phyloP scores from a whole-genome alignment of 148 eudicot species.

The Selenicereus undatus region DNA sequence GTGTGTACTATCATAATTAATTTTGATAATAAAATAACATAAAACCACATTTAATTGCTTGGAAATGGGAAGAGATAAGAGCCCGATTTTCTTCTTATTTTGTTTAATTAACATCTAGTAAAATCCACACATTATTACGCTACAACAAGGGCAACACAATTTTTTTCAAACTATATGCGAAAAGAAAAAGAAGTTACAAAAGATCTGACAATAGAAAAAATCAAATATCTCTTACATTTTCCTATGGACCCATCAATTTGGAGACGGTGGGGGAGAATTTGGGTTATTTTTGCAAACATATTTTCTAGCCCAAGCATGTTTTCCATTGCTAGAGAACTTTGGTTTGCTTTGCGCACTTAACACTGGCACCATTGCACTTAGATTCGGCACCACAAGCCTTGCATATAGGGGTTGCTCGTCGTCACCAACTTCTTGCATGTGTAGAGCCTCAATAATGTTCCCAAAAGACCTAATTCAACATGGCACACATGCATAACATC shows the following conservation, averaged over 20 bases:
- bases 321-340: constrained; percentile 35
- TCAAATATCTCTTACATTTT: no score
- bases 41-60: no score
- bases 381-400: constrained; percentile 25
- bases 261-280: constrained; percentile 28
- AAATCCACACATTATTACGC: no score
- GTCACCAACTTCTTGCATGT: constrained; percentile 31
- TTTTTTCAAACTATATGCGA: no score
- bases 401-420: constrained; percentile 35
- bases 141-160: no score
- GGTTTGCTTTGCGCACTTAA: constrained; percentile 19
- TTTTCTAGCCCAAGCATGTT: constrained; percentile 36
- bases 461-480: constrained; percentile 26
- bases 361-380: constrained; percentile 10
- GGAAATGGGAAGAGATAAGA: no score
- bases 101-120: no score
- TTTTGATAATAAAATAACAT: no score
- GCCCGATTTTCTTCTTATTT: no score
- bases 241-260: not conserved
- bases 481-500: not conserved
- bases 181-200: no score
- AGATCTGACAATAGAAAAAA: no score
- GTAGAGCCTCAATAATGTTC: constrained; percentile 22
- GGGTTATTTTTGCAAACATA: constrained; percentile 22
- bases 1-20: no score